These are phyloP conservation scores for Pseudocercospora fuligena DNA, from an alignment of 2,329 filamentous ascomycete genomes.

Conservation along the genomic window DNA sequence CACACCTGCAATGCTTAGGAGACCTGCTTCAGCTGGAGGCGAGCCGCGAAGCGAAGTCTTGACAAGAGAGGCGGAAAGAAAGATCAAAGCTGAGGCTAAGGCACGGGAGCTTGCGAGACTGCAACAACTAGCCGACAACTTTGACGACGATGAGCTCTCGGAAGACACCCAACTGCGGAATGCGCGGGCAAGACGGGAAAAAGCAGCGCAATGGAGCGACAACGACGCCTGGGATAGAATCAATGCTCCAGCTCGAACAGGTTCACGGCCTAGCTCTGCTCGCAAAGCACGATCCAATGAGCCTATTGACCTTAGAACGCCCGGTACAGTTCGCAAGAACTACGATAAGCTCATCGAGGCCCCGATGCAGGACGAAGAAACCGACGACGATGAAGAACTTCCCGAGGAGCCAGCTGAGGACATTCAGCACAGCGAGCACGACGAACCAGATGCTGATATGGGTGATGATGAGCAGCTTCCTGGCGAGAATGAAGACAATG, in stretches of 20 bases:
- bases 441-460: slow-evolving; percentile 20
- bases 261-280: slow-evolving; percentile 13
- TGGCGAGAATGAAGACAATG: slow-evolving; percentile 23
- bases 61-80: slow-evolving; percentile 51
- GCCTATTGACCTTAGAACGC: slow-evolving; percentile 7
- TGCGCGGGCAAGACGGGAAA: slow-evolving; percentile 23
- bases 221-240: slow-evolving; percentile 7
- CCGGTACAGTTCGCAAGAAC: slow-evolving; percentile 9
- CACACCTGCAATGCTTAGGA: slow-evolving; percentile 41
- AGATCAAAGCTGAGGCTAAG: slow-evolving; percentile 9
- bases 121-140: slow-evolving; percentile 12
- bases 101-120: slow-evolving; percentile 18
- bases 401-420: slow-evolving; percentile 18
- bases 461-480: slow-evolving; percentile 14
- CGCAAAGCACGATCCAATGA: slow-evolving; percentile 8
- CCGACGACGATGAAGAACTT: slow-evolving; percentile 23
- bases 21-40: slow-evolving; percentile 23
- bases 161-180: slow-evolving; percentile 21
- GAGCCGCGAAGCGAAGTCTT: slow-evolving; percentile 51
- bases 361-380: slow-evolving; percentile 33
- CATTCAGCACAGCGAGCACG: slow-evolving; percentile 21
- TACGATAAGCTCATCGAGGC: slow-evolving; percentile 19
- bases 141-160: slow-evolving; percentile 26
- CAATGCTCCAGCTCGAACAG: slow-evolving; percentile 18
- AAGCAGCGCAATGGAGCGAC: neutral